phyloP scores from a whole-genome alignment of 1,284 basidiomycete genomes.

The Ustilago tritici region DNA sequence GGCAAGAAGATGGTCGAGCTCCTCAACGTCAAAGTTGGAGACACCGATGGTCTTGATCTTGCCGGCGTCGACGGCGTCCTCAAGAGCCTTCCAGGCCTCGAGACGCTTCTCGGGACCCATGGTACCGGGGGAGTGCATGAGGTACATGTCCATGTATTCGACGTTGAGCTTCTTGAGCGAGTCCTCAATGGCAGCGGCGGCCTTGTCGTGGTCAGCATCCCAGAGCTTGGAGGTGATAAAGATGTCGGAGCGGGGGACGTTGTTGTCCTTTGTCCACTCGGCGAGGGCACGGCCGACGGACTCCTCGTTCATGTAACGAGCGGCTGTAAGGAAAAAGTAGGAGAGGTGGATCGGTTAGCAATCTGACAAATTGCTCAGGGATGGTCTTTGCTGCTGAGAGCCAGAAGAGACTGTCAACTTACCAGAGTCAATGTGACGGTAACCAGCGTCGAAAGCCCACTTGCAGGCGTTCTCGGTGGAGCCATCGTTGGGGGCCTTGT shows the following conservation, averaged over 20 bases:
- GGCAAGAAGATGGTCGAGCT: slow-evolving; percentile 66
- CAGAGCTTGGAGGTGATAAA: slow-evolving; percentile 70
- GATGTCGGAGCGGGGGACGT: slow-evolving; percentile 67
- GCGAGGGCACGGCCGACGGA: slow-evolving; percentile 68
- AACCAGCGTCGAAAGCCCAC: slow-evolving; percentile 68
- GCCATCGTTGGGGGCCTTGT: slow-evolving; percentile 69
- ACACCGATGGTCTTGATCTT: slow-evolving; percentile 69
- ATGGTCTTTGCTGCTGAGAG: not conserved
- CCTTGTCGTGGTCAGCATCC: slow-evolving; percentile 67
- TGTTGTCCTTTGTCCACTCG: slow-evolving; percentile 59
- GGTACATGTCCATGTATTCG: slow-evolving; percentile 68
- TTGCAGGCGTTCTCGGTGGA: slow-evolving; percentile 68
- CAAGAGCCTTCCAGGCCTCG: slow-evolving; percentile 67
- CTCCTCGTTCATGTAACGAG: slow-evolving; percentile 69
- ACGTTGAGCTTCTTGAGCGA: slow-evolving; percentile 68
- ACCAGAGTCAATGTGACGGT: slow-evolving; percentile 69
- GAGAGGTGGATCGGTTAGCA: not conserved
- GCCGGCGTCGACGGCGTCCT: slow-evolving; percentile 67
- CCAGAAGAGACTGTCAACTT: slow-evolving; percentile 13
- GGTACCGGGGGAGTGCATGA: slow-evolving; percentile 68
- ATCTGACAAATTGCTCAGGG: not conserved
- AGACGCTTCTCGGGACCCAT: slow-evolving; percentile 62
- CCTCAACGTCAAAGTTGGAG: slow-evolving; percentile 68
- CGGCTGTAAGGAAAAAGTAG: slow-evolving; percentile 30
- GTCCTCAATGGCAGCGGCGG: slow-evolving; percentile 65